phyloP scores from a whole-genome alignment of 176 grass and related monocot genomes.

The Stipa capillata region DNA sequence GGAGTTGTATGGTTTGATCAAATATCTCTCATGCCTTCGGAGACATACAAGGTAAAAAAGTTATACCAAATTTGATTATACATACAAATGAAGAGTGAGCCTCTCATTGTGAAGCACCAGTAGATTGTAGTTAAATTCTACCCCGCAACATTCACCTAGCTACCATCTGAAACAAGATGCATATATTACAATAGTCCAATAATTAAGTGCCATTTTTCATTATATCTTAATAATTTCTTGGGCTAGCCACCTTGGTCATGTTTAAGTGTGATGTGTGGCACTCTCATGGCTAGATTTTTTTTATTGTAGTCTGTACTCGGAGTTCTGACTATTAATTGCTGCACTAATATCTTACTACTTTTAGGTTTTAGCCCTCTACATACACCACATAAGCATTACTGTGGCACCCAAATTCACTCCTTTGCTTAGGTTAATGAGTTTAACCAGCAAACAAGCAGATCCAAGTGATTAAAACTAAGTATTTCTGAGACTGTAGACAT shows the following conservation, averaged over 20 bases:
- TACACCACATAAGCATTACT: too few relatives aligned
- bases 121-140: slow-evolving; percentile 21
- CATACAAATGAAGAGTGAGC: slow-evolving; percentile 11
- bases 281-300: too few relatives aligned
- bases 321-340: too few relatives aligned
- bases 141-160: too few relatives aligned
- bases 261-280: too few relatives aligned
- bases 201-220: too few relatives aligned
- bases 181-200: not conserved
- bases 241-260: too few relatives aligned
- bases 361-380: too few relatives aligned
- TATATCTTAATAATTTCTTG: too few relatives aligned
- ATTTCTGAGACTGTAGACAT: not conserved
- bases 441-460: not conserved
- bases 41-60: not conserved
- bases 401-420: not conserved
- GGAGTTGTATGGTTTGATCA: not conserved
- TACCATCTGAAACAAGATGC: slow-evolving; percentile 13
- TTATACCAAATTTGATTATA: not conserved
- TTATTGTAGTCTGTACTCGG: too few relatives aligned
- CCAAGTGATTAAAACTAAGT: not conserved
- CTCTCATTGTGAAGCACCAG: slow-evolving; percentile 4
- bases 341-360: too few relatives aligned
- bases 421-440: not conserved
- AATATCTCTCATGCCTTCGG: not conserved